These are phyloP conservation scores for Dorcoceras hygrometricum DNA, from an alignment of 257 asterid species.

Conservation along the genomic window DNA sequence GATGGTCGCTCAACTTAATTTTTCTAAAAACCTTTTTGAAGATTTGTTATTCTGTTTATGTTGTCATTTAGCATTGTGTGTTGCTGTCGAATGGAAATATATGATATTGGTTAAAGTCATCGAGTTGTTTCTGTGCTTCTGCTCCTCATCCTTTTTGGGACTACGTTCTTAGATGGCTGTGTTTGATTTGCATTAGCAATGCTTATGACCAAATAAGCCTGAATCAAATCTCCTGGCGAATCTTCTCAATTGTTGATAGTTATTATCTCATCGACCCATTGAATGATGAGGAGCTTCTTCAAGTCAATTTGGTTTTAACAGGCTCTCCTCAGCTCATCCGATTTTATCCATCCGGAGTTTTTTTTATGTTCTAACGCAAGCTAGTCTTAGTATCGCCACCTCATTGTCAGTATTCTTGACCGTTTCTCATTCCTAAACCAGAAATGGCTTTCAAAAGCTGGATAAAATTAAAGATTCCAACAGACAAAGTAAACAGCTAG, in stretches of 20 bases:
- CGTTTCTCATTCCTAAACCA: constrained; percentile 26
- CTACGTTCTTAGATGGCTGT: neutral
- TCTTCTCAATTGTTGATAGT: neutral
- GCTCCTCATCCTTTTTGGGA: neutral
- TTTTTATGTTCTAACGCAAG: constrained; percentile 9
- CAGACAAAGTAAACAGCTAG: constrained; percentile 91
- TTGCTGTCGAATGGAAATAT: neutral
- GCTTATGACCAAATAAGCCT: neutral
- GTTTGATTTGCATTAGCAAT: constrained; percentile 6
- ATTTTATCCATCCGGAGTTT: neutral
- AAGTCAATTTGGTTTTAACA: constrained; percentile 15
- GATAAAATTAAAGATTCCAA: constrained; percentile 86
- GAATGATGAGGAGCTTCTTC: constrained; percentile 5
- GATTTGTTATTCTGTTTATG: neutral
- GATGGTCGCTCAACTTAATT: neutral
- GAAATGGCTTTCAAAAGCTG: constrained; percentile 95
- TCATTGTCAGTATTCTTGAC: constrained; percentile 7
- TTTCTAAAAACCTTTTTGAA: neutral
- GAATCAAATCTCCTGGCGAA: neutral
- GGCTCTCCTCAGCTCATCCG: constrained; percentile 13
- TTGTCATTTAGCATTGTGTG: neutral
- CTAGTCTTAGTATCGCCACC: constrained; percentile 2
- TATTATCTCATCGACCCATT: neutral
- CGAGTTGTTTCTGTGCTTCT: constrained; percentile 8
- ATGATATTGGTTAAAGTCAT: neutral